A percentile compares a stretch with the other conserved stretches of the same genome.
These are phyloP conservation scores for Aspergillus piperis DNA, from an alignment of 2,329 filamentous ascomycete species.

Conservation along the genomic window DNA sequence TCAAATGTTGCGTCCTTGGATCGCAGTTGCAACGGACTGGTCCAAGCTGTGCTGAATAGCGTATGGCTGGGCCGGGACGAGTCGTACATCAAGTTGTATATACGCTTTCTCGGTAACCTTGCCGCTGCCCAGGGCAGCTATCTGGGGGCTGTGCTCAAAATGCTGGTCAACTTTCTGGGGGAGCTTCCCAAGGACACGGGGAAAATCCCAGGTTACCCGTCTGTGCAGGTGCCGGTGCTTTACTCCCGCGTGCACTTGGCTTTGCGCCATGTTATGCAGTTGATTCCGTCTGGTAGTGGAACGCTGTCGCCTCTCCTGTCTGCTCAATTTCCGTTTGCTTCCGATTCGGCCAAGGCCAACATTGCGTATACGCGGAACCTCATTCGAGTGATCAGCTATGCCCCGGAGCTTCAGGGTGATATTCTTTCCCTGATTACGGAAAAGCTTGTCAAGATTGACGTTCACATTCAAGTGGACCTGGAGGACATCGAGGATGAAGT, in stretches of 20 bases:
- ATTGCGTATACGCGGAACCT: slow-evolving; percentile 87
- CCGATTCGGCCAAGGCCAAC: slow-evolving; percentile 75
- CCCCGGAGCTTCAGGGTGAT: slow-evolving; percentile 74
- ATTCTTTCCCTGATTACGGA: slow-evolving; percentile 82
- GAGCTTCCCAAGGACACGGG: slow-evolving; percentile 58
- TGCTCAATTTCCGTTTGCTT: slow-evolving; percentile 72
- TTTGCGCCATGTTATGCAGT: slow-evolving; percentile 72
- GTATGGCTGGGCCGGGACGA: slow-evolving; percentile 65
- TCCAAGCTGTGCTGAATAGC: slow-evolving; percentile 59
- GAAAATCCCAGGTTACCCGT: slow-evolving; percentile 55
- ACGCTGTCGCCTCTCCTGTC: slow-evolving; percentile 68
- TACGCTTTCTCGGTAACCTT: slow-evolving; percentile 61
- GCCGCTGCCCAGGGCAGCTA: slow-evolving; percentile 82
- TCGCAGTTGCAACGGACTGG: slow-evolving; percentile 59
- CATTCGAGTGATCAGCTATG: slow-evolving; percentile 73
- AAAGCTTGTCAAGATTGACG: slow-evolving; percentile 88
- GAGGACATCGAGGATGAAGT: slow-evolving; percentile 90
- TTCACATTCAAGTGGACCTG: slow-evolving; percentile 89
- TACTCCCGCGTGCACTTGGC: slow-evolving; percentile 74
- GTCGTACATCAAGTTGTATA: slow-evolving; percentile 58
- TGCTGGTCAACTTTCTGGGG: slow-evolving; percentile 78
- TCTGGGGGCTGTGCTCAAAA: slow-evolving; percentile 71
- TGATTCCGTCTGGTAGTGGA: slow-evolving; percentile 77
- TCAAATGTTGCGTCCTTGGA: slow-evolving; percentile 59
- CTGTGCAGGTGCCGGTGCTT: slow-evolving; percentile 65